These are phyloP conservation scores for Salix caprea DNA, from an alignment of 345 rosid genomes.

Conservation along the genomic window DNA sequence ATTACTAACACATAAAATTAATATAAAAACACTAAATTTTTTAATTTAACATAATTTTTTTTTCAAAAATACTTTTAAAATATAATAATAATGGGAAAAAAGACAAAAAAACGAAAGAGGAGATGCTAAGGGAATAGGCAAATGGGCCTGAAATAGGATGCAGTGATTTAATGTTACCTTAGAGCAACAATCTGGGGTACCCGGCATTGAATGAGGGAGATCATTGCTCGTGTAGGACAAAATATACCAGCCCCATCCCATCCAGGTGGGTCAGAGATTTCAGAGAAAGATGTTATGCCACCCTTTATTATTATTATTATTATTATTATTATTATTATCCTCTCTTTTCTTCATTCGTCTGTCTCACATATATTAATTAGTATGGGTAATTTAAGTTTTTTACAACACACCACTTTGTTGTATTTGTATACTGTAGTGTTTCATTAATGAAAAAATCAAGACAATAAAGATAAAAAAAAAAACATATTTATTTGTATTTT, in stretches of 20 bases:
- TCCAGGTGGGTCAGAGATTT: slow-evolving; percentile 5
- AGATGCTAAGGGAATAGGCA: not conserved
- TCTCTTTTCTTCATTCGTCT: not conserved
- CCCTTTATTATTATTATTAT: too few species aligned
- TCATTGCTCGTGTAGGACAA: not conserved
- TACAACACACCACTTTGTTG: too few species aligned
- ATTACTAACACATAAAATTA: too few species aligned
- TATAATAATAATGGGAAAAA: not conserved
- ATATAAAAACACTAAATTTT: too few species aligned
- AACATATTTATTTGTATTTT: too few species aligned
- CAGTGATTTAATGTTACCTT: not conserved
- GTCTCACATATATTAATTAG: too few species aligned
- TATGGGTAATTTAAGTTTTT: too few species aligned
- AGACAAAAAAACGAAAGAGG: not conserved
- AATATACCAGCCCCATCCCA: not conserved
- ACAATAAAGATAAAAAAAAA: too few species aligned
- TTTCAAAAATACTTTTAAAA: too few species aligned
- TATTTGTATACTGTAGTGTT: too few species aligned
- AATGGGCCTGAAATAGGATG: not conserved
- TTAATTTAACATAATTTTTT: too few species aligned
- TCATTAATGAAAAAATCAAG: too few species aligned
- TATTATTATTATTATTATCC: not conserved
- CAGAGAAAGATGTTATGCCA: not conserved
- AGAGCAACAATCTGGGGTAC: slow-evolving; percentile 4
- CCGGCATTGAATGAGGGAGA: slow-evolving; percentile 33